These are phyloP conservation scores for Pyricularia pennisetigena DNA, from an alignment of 2,329 filamentous ascomycete species.

Conservation along the genomic window DNA sequence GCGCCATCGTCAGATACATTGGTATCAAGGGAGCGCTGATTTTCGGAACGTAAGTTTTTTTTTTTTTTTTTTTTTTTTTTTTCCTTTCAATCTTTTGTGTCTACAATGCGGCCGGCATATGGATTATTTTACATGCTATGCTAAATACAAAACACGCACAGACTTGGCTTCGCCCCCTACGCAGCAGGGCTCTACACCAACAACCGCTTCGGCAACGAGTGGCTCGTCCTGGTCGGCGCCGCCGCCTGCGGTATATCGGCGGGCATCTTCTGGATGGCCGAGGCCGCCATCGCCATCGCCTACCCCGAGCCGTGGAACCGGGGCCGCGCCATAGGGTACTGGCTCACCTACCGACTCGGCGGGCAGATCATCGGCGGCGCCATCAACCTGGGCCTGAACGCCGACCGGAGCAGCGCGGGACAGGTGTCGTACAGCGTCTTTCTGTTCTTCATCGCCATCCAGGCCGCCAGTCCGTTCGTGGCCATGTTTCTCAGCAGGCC, in stretches of 20 bases:
- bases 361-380: conserved; percentile 65
- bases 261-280: conserved; percentile 67
- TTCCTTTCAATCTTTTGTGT: too few relatives aligned
- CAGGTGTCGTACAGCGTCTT: conserved; percentile 62
- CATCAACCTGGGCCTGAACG: conserved; percentile 60
- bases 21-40: neutral
- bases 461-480: conserved; percentile 54
- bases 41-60: neutral
- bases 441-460: conserved; percentile 60
- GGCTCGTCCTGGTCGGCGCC: conserved; percentile 59
- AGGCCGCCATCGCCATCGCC: conserved; percentile 61
- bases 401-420: conserved; percentile 33
- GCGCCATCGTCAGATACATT: conserved; percentile 17
- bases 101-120: conserved; percentile 48
- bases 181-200: conserved; percentile 64
- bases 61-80: too few relatives aligned
- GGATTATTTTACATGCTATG: neutral
- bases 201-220: conserved; percentile 58
- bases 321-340: conserved; percentile 56
- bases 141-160: neutral
- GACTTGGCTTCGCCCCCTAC: conserved; percentile 58
- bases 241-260: conserved; percentile 61
- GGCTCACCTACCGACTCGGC: conserved; percentile 42
- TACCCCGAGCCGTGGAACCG: conserved; percentile 64
- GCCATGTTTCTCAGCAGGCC: conserved; percentile 54